A percentile compares a stretch with the other conserved stretches of the same genome.
phyloP scores from a whole-genome alignment of 164 flowering plant species.

The Sextonia rubra region DNA sequence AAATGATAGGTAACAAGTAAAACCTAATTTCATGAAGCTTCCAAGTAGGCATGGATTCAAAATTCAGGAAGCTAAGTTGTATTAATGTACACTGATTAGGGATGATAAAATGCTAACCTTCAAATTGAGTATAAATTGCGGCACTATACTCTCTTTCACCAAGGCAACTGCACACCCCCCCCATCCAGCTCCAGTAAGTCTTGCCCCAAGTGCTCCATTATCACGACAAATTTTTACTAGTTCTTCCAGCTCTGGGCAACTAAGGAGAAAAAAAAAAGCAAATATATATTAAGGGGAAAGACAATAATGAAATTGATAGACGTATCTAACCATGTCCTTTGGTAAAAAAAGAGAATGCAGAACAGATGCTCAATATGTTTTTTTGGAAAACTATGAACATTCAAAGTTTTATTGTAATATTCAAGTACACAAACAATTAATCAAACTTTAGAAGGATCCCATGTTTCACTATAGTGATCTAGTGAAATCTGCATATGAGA shows the following conservation, averaged over 20 bases:
- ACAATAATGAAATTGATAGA: not conserved
- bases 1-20: not conserved
- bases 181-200: constrained; percentile 99
- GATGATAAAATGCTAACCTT: constrained; percentile 38
- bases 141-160: constrained; percentile 61
- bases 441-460: no score
- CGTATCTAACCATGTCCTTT: no score
- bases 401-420: no score
- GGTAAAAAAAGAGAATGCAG: no score
- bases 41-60: no score
- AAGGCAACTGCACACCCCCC: constrained; percentile 96
- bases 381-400: no score
- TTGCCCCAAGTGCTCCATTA: constrained; percentile 88
- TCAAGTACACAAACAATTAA: no score
- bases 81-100: not conserved
- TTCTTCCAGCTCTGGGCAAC: constrained; percentile 96
- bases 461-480: no score
- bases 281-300: not conserved
- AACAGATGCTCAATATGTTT: no score
- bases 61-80: not conserved
- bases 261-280: constrained; percentile 14
- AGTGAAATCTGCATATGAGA: no score
- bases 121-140: constrained; percentile 66
- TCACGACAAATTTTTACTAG: constrained; percentile 68
- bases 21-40: no score